Base-by-base conservation (phyloP, 1,139 yeast species). In the Spencermartinsiella ligniputridi region DNA sequence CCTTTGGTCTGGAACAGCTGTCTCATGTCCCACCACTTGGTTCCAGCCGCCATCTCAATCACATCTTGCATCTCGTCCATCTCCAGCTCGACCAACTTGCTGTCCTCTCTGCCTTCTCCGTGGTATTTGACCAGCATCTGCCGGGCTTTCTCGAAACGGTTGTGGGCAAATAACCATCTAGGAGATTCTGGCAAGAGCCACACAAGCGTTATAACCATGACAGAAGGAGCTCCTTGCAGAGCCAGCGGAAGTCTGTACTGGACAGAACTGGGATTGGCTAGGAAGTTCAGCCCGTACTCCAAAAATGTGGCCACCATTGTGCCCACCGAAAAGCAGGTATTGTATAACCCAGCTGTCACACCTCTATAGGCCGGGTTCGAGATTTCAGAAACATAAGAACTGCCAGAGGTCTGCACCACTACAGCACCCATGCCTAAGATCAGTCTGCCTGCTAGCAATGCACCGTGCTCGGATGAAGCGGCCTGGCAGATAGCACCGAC, bases 151-250 rank as follows among this genome's bases (percentile, higher is more conserved):
- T 63, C 64, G 13, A 58, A 42, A 47, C 69, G 58, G 8, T 67
- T 68, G 42, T 58, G 56, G 42, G 65, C 60, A 37, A 71, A 55
- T 39, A 72, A 61, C 90, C 90, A 83, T 61, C 89, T 74, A 17
- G 90, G 90, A 11, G 86, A 78, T 61, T 83, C 87, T 4, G 90
- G 88, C 46, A 83, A 78, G 58, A 74, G 75, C 51, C 81, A 59
- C 15, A 83, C 86, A 45, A 80, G 60, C 78, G 90, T 89, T 35
- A 83, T 68, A 69, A 78, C 72, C 2, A 90, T 88, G 17, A 79
- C 64, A 9, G 76, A 49, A 18, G 79, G 55, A 17, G 40, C 44
- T 62, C 55, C 34, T 17, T 40, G 42, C 12, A 40, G 42, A 20
- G 37, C 42, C 6, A 40, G 33, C 3, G 42, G 42, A 2, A 41